These are phyloP conservation scores for Rhizopus delemar DNA, from an alignment of 371 early-diverging fungal genomes.

Conservation along the genomic window DNA sequence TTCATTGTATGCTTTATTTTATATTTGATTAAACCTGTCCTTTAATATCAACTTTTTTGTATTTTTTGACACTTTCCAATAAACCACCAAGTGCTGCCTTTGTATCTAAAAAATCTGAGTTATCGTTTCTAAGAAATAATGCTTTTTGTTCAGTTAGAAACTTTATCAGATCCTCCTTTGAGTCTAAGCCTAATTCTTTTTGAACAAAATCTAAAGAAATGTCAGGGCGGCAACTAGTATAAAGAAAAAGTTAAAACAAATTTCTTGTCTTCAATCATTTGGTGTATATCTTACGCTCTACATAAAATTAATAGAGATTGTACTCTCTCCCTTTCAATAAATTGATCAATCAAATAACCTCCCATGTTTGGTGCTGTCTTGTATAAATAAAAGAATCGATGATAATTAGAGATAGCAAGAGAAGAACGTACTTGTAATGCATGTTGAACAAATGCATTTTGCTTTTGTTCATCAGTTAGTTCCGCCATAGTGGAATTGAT, in stretches of 20 bases:
- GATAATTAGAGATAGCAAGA: constrained; percentile 79
- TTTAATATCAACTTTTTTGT: constrained; percentile 76
- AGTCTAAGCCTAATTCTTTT: constrained; percentile 55
- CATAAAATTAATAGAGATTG: constrained; percentile 66
- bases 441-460: constrained; percentile 64
- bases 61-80: constrained; percentile 59
- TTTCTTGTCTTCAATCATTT: neutral
- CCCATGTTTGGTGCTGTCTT: constrained; percentile 80
- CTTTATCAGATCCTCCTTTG: constrained; percentile 37
- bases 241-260: constrained; percentile 1
- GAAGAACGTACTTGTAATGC: constrained; percentile 83
- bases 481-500: constrained; percentile 69
- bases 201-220: constrained; percentile 46
- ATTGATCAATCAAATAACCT: constrained; percentile 85
- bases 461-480: constrained; percentile 58
- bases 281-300: constrained; percentile 65
- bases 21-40: constrained; percentile 37
- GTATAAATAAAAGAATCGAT: constrained; percentile 80
- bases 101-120: constrained; percentile 47
- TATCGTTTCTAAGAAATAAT: constrained; percentile 12
- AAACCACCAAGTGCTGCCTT: constrained; percentile 54
- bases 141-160: constrained; percentile 50
- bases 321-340: constrained; percentile 82
- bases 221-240: constrained; percentile 34
- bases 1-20: neutral